Evolutionary conservation across 768 basidiomycete genomes (phyloP), one percentile per base, ranked within the genome.

Genomic region (Phallus indusiatus): DNA sequence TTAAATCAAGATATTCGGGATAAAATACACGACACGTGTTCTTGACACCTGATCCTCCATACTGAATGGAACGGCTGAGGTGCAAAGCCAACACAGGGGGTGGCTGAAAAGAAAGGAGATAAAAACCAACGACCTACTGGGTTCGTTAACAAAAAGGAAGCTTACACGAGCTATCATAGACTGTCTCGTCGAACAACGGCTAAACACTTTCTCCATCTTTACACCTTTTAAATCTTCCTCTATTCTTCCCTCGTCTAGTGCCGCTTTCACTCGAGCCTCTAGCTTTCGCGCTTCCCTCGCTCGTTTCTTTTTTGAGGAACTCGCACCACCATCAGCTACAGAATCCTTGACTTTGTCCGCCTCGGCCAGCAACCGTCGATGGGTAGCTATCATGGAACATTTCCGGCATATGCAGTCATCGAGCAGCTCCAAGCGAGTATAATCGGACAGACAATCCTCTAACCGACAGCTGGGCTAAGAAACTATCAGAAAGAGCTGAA

Each of bases 361-460:
- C 56, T 94, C 92, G 9, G 79, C 71, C 46, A 74, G 70, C 56
- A 94, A 76, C 51, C 84, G 76, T 52, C 73, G 73, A 64, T 82
- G 81, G 0, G 96, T 98, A 17, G 86, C 84, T 5, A 84, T 74
- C 61, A 98, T 75, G 1, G 93, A 91, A 68, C 96, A 99, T 61
- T 86, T 85, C 20, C 94, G 84, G 71, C 96, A 99, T 24, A 92
- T 83, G 65, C 93, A 95, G 67, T 94, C 94, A n/a, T 81, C 82
- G 50, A 99, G 78, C 36, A 89, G 72, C 68, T 99, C 96, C 33
- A 95, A 78, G 11, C 85, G 80, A 28, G 93, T 95, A 70, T 94
- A 96, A 48, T 95, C 89, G 60, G 81, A 81, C 11, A 98, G 80
- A 65, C 90, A 92, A 53, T 88, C 88, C 70, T 93, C 86, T 34